Base-by-base conservation (phyloP, 495 filamentous ascomycete genomes). In the Parathielavia appendiculata region DNA sequence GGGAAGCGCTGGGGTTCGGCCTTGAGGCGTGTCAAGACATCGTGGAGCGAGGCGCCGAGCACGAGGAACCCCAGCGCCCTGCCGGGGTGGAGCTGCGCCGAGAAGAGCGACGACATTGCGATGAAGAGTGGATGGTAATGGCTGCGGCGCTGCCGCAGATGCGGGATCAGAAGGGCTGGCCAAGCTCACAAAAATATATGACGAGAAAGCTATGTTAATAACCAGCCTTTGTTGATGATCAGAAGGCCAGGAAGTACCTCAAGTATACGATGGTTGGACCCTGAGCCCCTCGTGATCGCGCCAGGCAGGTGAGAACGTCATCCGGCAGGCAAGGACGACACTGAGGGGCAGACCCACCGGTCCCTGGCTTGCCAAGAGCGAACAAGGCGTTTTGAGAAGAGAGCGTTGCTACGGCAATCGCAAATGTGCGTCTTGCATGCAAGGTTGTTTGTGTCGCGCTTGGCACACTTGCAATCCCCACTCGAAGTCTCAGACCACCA, bases 31-130 rank as follows among this genome's bases (percentile, higher is more conserved):
- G 85, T 88, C 34, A 97, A 74, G 57, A 95, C 80, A 65, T 96
- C 90, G 71, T 96, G 91, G 40, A 97, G 78, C 1, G 93, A 95
- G 58, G 88, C 86, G 54, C 93, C 93, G 45, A 98, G 83, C 22
- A 84, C 92, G 51, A 96, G 79, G 63, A 90, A 90, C 19, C 91
- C 90, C 38, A 97, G 71, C 32, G 82, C 86, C 61, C 86, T 83
- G 40, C 87, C 85, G 8, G 91, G 91, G 65, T 86, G 75, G 22
- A 96, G 83, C 71, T 87, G 85, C 47, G 84, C 84, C 40, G 84
- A 77, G 62, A 81, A 82, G 60, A 75, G 77, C 56, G 81, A 81
- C 80, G 84, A 64, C 66, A 70, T 71, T 11, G 53, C 16, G 38
- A 56, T 30, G 26, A 4, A 9, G 22, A 17, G 9, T 47, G 53